A percentile compares a stretch with the other conserved stretches of the same genome.
phyloP scores from a whole-genome alignment of 306 rosid species.

The Rosa chinensis region DNA sequence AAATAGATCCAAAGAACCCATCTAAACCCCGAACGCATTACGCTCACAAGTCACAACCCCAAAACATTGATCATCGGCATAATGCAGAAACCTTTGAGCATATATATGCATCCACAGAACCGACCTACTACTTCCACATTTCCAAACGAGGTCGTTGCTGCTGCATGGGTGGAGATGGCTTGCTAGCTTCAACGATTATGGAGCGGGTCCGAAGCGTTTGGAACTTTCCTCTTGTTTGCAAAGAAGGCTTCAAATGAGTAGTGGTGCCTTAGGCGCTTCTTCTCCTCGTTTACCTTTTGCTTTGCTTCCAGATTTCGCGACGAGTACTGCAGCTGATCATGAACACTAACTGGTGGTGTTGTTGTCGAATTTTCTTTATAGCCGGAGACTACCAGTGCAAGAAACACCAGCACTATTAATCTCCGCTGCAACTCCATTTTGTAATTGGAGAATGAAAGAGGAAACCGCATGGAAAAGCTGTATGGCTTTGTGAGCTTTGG shows the following conservation, averaged over 20 bases:
- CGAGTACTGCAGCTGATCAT: neutral
- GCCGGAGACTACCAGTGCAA: slow-evolving; percentile 42
- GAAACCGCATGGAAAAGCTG: neutral
- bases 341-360: slow-evolving; percentile 15
- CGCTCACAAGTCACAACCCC: neutral
- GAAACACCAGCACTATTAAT: slow-evolving; percentile 37
- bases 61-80: neutral
- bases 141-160: neutral
- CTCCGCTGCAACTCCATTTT: slow-evolving; percentile 20
- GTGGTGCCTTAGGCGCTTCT: slow-evolving; percentile 20
- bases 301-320: slow-evolving; percentile 16
- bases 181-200: slow-evolving; percentile 70
- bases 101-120: neutral
- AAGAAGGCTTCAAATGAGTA: slow-evolving; percentile 39
- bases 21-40: neutral
- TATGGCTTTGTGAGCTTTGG: slow-evolving; percentile 28
- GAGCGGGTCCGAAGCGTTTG: slow-evolving; percentile 89
- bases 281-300: slow-evolving; percentile 22
- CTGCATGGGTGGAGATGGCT: neutral
- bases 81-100: neutral
- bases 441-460: slow-evolving; percentile 13
- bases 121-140: neutral
- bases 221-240: slow-evolving; percentile 76
- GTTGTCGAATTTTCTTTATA: slow-evolving; percentile 26
- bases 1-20: neutral